Conservation (phyloP, 352 stramenopile species). For the Phytophthora idaei region DNA sequence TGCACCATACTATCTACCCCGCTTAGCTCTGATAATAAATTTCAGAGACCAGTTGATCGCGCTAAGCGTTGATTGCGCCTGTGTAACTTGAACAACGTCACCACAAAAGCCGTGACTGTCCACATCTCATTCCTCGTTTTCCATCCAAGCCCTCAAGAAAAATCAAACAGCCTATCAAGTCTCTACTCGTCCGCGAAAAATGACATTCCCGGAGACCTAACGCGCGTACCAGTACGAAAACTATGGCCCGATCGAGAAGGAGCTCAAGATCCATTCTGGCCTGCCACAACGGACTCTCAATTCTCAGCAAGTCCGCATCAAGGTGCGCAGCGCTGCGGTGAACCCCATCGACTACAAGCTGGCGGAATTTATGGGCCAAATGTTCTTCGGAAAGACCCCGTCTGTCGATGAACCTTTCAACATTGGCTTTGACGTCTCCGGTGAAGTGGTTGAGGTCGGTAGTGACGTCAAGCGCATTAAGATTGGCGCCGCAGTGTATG, state of each 20-base stretch:
- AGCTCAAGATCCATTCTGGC: slow-evolving; percentile 23
- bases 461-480: slow-evolving; percentile 29
- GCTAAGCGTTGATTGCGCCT: too few relatives aligned
- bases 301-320: slow-evolving; percentile 49
- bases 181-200: not conserved
- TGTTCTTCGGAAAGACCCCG: slow-evolving; percentile 25
- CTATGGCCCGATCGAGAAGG: slow-evolving; percentile 24
- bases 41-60: too few relatives aligned
- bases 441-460: slow-evolving; percentile 35
- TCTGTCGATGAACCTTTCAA: slow-evolving; percentile 30
- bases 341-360: slow-evolving; percentile 74
- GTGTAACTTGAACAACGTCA: too few relatives aligned
- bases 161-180: too few relatives aligned
- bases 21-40: too few relatives aligned
- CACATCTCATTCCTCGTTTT: too few relatives aligned
- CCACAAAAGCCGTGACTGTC: too few relatives aligned
- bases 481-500: slow-evolving; percentile 38
- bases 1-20: too few relatives aligned
- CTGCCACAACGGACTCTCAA: not conserved
- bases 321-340: slow-evolving; percentile 55
- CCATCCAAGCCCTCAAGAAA: too few relatives aligned
- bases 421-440: slow-evolving; percentile 46
- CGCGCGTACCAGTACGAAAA: slow-evolving; percentile 34
- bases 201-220: slow-evolving; percentile 22
- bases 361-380: slow-evolving; percentile 26